A percentile compares a stretch with the other conserved stretches of the same genome.
Conservation (phyloP, 2,329 filamentous ascomycete genomes). For the Clarireedia hainanense region DNA sequence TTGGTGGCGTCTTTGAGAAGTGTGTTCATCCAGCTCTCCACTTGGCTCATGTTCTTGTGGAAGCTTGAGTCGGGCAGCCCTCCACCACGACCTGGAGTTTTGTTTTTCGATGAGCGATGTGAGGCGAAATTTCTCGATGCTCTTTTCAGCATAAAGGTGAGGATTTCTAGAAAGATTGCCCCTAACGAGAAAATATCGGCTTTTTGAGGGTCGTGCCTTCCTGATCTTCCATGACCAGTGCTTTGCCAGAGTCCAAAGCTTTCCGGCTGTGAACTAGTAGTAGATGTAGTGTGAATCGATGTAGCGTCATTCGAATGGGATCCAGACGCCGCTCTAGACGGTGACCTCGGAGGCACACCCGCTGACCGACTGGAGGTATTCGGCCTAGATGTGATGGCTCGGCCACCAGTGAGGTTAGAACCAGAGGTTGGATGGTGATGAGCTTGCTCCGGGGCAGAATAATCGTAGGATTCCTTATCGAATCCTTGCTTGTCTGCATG, state of each 20-base stretch:
- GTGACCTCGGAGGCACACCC: background rate
- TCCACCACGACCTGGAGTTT: constrained; percentile 41
- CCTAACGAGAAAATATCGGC: constrained; percentile 68
- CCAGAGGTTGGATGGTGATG: constrained; percentile 31
- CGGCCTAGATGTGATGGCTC: constrained; percentile 19
- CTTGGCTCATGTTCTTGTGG: constrained; percentile 61
- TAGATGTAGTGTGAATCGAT: constrained; percentile 20
- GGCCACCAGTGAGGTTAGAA: constrained; percentile 21
- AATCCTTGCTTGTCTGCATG: constrained; percentile 42
- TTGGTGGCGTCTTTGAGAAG: constrained; percentile 51
- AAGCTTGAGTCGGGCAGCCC: constrained; percentile 61
- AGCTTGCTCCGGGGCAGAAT: constrained; percentile 56
- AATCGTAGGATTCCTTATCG: constrained; percentile 65
- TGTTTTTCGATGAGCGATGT: constrained; percentile 59
- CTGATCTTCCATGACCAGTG: constrained; percentile 21
- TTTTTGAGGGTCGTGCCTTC: constrained; percentile 43
- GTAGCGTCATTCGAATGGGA: constrained; percentile 15
- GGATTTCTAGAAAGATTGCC: constrained; percentile 63
- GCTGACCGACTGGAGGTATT: constrained; percentile 16
- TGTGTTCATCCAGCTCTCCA: constrained; percentile 58
- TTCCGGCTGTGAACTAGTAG: constrained; percentile 7
- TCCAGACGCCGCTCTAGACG: background rate
- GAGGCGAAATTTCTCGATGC: constrained; percentile 57
- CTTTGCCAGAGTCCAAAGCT: background rate
- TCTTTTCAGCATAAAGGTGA: constrained; percentile 62